These are phyloP conservation scores for Rhododendron molle DNA, from an alignment of 148 eudicot genomes.

Conservation along the genomic window DNA sequence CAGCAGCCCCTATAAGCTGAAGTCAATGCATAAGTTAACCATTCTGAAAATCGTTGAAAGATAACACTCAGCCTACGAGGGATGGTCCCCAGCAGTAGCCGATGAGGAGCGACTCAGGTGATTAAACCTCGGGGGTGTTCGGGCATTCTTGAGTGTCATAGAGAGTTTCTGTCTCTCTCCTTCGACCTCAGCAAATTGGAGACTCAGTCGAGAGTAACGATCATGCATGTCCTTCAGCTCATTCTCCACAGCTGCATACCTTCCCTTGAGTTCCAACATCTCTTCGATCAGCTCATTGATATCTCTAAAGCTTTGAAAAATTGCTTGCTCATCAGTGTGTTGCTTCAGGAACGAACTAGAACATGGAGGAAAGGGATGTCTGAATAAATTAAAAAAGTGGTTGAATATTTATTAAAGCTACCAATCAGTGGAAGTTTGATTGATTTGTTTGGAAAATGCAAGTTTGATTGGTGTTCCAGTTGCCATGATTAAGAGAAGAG, in stretches of 20 bases:
- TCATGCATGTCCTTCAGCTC: conserved; percentile 88
- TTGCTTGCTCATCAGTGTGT: conserved; percentile 86
- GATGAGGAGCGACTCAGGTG: conserved; percentile 35
- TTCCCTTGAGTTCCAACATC: conserved; percentile 73
- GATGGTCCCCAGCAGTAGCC: conserved; percentile 13
- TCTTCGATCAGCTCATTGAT: conserved; percentile 87
- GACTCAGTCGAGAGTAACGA: conserved; percentile 83
- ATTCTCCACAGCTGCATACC: conserved; percentile 45
- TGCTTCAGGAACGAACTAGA: conserved; percentile 82
- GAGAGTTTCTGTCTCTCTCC: conserved; percentile 87
- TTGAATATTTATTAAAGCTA: neutral
- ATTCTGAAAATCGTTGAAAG: neutral
- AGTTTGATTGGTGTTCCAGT: neutral
- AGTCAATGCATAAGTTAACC: neutral
- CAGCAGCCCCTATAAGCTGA: neutral
- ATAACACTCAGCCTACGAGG: neutral
- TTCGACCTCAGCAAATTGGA: conserved; percentile 92
- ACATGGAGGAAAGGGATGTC: neutral
- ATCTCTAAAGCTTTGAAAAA: conserved; percentile 85
- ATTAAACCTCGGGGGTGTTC: conserved; percentile 48
- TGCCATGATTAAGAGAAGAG: neutral
- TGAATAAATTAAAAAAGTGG: neutral
- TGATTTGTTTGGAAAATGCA: neutral
- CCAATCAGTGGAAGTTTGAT: neutral
- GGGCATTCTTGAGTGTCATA: conserved; percentile 72